phyloP scores from a whole-genome alignment of 2,329 filamentous ascomycete species.

The Ophiostoma piceae region DNA sequence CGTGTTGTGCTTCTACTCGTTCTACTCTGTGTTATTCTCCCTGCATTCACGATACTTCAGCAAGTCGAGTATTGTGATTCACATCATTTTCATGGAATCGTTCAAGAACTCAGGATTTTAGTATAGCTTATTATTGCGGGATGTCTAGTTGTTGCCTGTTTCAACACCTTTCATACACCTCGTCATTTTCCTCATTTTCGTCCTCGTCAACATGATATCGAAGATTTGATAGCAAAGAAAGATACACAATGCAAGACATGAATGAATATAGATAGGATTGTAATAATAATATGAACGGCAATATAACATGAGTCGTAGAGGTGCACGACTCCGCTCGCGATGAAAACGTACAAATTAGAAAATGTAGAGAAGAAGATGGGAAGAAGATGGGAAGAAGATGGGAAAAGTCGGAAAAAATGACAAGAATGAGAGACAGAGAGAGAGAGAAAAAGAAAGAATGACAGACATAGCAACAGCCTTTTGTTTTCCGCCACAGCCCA shows the following conservation, averaged over 20 bases:
- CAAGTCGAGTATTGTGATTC: not conserved
- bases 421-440: not conserved
- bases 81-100: not conserved
- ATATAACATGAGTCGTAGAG: not conserved
- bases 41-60: not conserved
- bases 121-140: not conserved
- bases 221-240: not conserved
- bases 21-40: not conserved
- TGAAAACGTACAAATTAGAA: not conserved
- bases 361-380: not conserved
- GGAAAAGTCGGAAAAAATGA: not conserved
- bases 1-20: not conserved
- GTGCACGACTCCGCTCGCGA: not conserved
- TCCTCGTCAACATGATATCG: not conserved
- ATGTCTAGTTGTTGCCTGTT: not conserved
- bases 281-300: not conserved
- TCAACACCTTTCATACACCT: not conserved
- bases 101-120: not conserved
- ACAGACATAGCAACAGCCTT: slow-evolving; percentile 3
- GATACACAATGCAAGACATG: not conserved
- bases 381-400: not conserved
- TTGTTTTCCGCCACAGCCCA: slow-evolving; percentile 1
- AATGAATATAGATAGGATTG: not conserved
- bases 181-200: not conserved
- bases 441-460: not conserved